Conservation (phyloP, 768 basidiomycete genomes). For the Harrya chromipes region DNA sequence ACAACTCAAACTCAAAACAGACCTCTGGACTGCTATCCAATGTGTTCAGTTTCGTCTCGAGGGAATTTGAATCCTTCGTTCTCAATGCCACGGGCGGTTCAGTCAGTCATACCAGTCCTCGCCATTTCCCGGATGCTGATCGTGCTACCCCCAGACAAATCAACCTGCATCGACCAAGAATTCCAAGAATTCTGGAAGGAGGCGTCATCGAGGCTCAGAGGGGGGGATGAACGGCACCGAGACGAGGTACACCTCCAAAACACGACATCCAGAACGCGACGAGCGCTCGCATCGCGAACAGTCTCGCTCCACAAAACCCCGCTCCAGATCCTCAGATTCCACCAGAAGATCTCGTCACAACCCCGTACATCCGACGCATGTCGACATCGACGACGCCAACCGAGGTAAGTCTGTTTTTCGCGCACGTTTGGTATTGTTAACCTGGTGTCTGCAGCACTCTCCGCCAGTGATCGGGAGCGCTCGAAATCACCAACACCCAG, state of each 20-base stretch:
- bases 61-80: slow-evolving; percentile 71
- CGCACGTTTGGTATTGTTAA: slow-evolving; percentile 2
- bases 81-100: slow-evolving; percentile 51
- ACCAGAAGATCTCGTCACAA: not conserved
- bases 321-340: slow-evolving; percentile 20
- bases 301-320: slow-evolving; percentile 15
- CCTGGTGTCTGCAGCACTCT: slow-evolving; percentile 15
- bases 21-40: slow-evolving; percentile 51
- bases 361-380: not conserved
- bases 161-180: slow-evolving; percentile 10
- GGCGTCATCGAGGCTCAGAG: slow-evolving; percentile 6
- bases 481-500: slow-evolving; percentile 19
- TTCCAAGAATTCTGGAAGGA: slow-evolving; percentile 7
- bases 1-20: not conserved
- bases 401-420: slow-evolving; percentile 19
- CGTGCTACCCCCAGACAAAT: slow-evolving; percentile 12
- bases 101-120: slow-evolving; percentile 12
- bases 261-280: slow-evolving; percentile 9
- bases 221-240: slow-evolving; percentile 16
- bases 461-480: slow-evolving; percentile 18
- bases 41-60: slow-evolving; percentile 66
- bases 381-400: slow-evolving; percentile 12
- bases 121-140: slow-evolving; percentile 4
- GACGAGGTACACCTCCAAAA: slow-evolving; percentile 4
- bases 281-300: slow-evolving; percentile 4